phyloP scores from a whole-genome alignment of 768 basidiomycete species.

The Lentinus tigrinus region DNA sequence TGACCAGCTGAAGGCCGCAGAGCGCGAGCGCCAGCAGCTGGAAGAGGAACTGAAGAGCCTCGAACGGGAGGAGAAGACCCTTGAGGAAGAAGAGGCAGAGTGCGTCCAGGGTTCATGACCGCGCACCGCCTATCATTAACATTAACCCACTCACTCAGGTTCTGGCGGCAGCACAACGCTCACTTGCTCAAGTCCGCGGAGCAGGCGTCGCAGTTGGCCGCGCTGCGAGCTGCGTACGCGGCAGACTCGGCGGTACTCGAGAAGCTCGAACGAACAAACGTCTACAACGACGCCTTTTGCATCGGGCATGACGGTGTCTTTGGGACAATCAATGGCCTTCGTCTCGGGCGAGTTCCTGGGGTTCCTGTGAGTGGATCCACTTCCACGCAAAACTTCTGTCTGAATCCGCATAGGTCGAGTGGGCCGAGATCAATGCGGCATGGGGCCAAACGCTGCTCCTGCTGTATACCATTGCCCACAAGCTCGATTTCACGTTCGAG shows the following conservation, averaged over 20 bases:
- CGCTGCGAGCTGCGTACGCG: slow-evolving; percentile 74
- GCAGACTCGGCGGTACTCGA: slow-evolving; percentile 76
- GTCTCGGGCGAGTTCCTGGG: slow-evolving; percentile 83
- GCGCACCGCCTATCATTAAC: not conserved
- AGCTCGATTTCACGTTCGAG: slow-evolving; percentile 86
- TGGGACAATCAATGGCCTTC: slow-evolving; percentile 96
- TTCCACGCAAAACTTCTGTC: not conserved
- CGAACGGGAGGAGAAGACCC: slow-evolving; percentile 71
- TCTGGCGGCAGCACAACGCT: slow-evolving; percentile 79
- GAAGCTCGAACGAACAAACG: slow-evolving; percentile 87
- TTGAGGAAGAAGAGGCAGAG: slow-evolving; percentile 86
- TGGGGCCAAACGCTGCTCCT: slow-evolving; percentile 96
- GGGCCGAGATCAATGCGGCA: slow-evolving; percentile 98
- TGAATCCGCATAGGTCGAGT: slow-evolving; percentile 78
- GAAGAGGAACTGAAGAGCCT: slow-evolving; percentile 68
- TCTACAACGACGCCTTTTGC: slow-evolving; percentile 94
- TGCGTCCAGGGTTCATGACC: slow-evolving; percentile 37
- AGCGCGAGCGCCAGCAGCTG: slow-evolving; percentile 74
- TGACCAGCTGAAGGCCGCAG: slow-evolving; percentile 73
- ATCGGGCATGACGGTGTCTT: slow-evolving; percentile 94
- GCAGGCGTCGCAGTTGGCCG: slow-evolving; percentile 67
- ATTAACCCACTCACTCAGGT: slow-evolving; percentile 42
- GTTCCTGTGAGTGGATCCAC: slow-evolving; percentile 58
- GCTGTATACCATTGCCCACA: slow-evolving; percentile 86
- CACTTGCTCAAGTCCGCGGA: slow-evolving; percentile 64